Percentiles rank a stretch among this genome's conserved stretches.
These are phyloP conservation scores for Phanerochaete sordida DNA, from an alignment of 768 basidiomycete genomes.

Conservation along the genomic window DNA sequence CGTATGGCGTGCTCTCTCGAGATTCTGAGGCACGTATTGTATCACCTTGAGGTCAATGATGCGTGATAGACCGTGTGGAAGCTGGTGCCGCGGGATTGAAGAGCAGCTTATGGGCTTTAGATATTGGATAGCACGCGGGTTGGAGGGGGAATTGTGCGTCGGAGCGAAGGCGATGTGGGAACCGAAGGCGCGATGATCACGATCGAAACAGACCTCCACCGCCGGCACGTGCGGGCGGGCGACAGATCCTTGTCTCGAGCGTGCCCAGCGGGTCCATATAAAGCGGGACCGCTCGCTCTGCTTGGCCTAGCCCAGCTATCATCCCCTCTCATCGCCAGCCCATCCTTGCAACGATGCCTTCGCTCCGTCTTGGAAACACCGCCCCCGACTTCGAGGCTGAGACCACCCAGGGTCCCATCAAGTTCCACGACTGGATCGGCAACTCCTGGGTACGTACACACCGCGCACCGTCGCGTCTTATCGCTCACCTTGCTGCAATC, in stretches of 20 bases:
- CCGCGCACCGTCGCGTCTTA: neutral
- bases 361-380: constrained; percentile 79
- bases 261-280: constrained; percentile 14
- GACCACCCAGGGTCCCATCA: constrained; percentile 84
- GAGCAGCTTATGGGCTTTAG: too few species aligned
- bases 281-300: constrained; percentile 6
- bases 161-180: constrained; percentile 45
- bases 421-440: constrained; percentile 92
- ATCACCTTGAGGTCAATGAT: neutral
- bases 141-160: neutral
- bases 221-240: too few species aligned
- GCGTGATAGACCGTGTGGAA: too few species aligned
- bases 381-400: constrained; percentile 92
- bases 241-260: too few species aligned
- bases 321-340: too few species aligned
- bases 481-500: neutral
- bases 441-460: constrained; percentile 68
- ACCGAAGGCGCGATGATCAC: constrained; percentile 53
- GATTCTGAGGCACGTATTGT: constrained; percentile 8
- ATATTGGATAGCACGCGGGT: neutral
- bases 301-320: too few species aligned
- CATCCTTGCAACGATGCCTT: constrained; percentile 26
- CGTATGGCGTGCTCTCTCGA: constrained; percentile 12
- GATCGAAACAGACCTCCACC: constrained; percentile 7
- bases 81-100: too few species aligned